Conservation (phyloP, 2,329 filamentous ascomycete species). For the Podosphaera leucotricha region DNA sequence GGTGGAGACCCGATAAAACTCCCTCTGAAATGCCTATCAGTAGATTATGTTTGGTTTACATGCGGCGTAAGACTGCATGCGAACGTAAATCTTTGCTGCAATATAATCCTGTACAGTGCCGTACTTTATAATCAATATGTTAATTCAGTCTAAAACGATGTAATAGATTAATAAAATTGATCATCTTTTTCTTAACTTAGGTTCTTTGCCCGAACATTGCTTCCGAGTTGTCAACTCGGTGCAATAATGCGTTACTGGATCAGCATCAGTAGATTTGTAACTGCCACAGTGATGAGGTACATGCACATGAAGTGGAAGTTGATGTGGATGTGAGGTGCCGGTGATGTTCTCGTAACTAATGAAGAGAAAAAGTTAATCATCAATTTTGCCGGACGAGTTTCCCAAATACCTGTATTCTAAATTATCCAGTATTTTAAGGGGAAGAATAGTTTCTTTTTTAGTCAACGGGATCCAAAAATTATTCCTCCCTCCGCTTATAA, state of each 20-base stretch:
- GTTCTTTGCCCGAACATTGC: neutral
- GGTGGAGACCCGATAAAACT: neutral
- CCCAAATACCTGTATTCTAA: too few species aligned
- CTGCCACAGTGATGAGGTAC: neutral
- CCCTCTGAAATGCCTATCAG: too few species aligned
- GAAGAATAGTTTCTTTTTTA: too few species aligned
- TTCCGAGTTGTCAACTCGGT: neutral
- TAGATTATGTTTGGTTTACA: neutral
- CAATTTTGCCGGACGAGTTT: too few species aligned
- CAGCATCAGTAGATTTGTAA: neutral
- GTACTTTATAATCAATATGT: neutral
- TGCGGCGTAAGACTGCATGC: neutral
- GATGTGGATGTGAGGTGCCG: neutral
- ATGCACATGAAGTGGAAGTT: too few species aligned
- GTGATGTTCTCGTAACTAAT: neutral
- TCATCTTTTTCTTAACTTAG: neutral
- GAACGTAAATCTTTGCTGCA: neutral
- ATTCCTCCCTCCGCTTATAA: too few species aligned
- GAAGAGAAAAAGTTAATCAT: too few species aligned
- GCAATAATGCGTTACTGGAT: neutral
- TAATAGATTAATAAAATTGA: neutral
- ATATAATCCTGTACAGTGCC: neutral
- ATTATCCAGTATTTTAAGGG: too few species aligned
- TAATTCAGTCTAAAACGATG: neutral
- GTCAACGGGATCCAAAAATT: too few species aligned